phyloP scores from a whole-genome alignment of 805 yeast species.

The Ogataea pilisensis region DNA sequence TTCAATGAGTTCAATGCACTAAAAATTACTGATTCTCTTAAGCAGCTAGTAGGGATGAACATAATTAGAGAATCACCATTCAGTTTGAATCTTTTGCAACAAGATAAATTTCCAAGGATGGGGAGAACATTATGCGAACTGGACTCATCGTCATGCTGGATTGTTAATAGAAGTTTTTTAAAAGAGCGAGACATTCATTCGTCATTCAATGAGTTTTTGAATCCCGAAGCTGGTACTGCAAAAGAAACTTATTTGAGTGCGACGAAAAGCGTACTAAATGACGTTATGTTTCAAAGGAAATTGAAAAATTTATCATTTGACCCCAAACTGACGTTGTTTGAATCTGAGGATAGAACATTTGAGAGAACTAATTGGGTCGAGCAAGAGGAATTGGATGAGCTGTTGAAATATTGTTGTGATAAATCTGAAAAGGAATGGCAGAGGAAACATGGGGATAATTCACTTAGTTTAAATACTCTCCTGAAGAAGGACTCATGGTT shows the following conservation, averaged over 20 bases:
- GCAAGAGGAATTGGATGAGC: slow-evolving; percentile 31
- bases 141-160: slow-evolving; percentile 60
- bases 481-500: slow-evolving; percentile 21
- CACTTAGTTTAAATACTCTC: slow-evolving; percentile 16
- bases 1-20: slow-evolving; percentile 19
- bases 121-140: slow-evolving; percentile 67
- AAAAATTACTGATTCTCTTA: slow-evolving; percentile 32
- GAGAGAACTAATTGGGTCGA: slow-evolving; percentile 38
- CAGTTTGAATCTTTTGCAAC: slow-evolving; percentile 27
- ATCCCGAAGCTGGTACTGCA: neutral
- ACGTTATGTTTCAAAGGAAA: slow-evolving; percentile 49
- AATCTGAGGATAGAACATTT: slow-evolving; percentile 23
- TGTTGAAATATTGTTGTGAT: slow-evolving; percentile 29
- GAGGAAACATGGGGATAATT: slow-evolving; percentile 7
- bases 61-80: slow-evolving; percentile 8
- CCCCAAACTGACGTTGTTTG: slow-evolving; percentile 24
- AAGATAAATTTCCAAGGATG: slow-evolving; percentile 41
- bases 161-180: slow-evolving; percentile 49
- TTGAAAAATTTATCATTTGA: slow-evolving; percentile 33
- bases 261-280: slow-evolving; percentile 57
- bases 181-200: slow-evolving; percentile 45
- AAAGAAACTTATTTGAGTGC: slow-evolving; percentile 33
- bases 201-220: slow-evolving; percentile 24
- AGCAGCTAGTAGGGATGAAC: slow-evolving; percentile 27
- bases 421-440: slow-evolving; percentile 22